Conservation (phyloP, 2,329 filamentous ascomycete species). For the Cadophora malorum region DNA sequence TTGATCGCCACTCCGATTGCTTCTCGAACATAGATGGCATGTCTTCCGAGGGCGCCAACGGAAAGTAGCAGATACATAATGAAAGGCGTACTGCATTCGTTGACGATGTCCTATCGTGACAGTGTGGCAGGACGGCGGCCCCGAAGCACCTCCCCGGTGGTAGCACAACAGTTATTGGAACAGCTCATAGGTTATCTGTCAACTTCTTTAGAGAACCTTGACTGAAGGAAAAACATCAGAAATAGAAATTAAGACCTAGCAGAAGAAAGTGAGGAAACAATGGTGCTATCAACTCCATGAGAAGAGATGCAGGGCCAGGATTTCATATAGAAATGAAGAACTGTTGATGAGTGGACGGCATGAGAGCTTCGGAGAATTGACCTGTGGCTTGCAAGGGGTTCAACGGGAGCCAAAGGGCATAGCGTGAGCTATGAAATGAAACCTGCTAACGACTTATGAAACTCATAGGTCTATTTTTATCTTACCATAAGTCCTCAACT, state of each 20-base stretch:
- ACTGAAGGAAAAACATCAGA: neutral
- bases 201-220: neutral
- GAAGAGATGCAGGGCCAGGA: neutral
- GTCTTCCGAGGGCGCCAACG: too few relatives aligned
- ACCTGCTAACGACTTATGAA: neutral
- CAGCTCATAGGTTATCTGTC: too few relatives aligned
- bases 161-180: neutral
- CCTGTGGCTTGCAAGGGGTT: neutral
- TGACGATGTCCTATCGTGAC: conserved; percentile 1
- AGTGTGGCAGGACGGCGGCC: neutral
- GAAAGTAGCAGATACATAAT: too few relatives aligned
- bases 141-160: neutral
- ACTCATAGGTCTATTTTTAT: neutral
- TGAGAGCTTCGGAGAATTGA: neutral
- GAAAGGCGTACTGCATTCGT: neutral
- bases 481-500: neutral
- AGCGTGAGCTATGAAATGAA: neutral
- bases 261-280: neutral
- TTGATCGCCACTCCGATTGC: neutral
- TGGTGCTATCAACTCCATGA: neutral
- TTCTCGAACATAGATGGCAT: conserved; percentile 3
- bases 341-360: neutral
- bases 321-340: neutral
- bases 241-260: neutral
- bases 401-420: neutral